Evolutionary conservation across 169 alveolate species (phyloP), one percentile per base, ranked within the genome.

Genomic region (Plasmodium knowlesi): DNA sequence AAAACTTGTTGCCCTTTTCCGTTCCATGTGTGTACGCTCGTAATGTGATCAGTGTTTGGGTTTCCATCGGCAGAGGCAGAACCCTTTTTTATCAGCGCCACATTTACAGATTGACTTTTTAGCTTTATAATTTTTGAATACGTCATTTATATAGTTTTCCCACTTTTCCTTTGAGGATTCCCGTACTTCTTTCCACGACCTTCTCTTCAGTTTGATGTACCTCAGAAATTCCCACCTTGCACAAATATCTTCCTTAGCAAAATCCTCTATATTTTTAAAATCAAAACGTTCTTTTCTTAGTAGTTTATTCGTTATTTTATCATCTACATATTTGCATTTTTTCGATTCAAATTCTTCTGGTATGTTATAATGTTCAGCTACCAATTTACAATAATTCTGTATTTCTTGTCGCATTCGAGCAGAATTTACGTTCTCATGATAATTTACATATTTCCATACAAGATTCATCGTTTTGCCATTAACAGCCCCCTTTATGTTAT

Each of bases 201-300:
- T 32, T 39, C 84, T 78, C 71, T 78, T 78, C 84, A 78, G 14
- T 37, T 78, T 34, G 41, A 78, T 78, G 14, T 78, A 78, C 67
- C 84, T 78, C 30, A 34, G 71, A 78, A 78, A 78, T 78, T 78
- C 84, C 84, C 84, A 78, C 67, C 84, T 78, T 37, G 84, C 84
- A 34, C 84, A 78, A 34, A 78, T 0, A 37, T 78, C 84, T 78
- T 78, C 84, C 32, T 37, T 37, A 6, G 84, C 84, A 61, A 78
- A 78, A 0, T 30, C 61, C 84, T 78, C 41, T 37, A 78, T 78
- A 78, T 78, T 78, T 28, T 78, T 78, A 14, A 78, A 78, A 78
- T 78, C 84, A 28, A 37, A 78, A 39, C 30, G 34, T 6, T 37
- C 84, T 78, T 78, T 78, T 41, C 41, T 78, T 22, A 78, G 25